Percentiles rank a stretch among this genome's conserved stretches.
These are phyloP conservation scores for Gryganskiella cystojenkinii DNA, from an alignment of 192 early-diverging fungal genomes.

Conservation along the genomic window DNA sequence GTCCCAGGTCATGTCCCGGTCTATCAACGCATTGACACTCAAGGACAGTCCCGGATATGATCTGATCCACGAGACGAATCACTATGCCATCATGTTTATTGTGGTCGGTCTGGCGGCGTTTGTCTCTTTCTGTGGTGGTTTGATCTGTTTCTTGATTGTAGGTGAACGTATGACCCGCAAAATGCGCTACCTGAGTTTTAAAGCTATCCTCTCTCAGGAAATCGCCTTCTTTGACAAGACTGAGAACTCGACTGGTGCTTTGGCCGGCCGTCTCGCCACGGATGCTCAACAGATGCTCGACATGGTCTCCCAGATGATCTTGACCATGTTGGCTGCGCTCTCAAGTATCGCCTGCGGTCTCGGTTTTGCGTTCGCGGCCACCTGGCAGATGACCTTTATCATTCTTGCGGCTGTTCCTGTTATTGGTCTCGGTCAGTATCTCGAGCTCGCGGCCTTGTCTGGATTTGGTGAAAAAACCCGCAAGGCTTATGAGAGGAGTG, in stretches of 20 bases:
- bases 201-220: constrained; percentile 80
- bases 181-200: constrained; percentile 71
- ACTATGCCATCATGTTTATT: background rate
- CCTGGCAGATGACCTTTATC: constrained; percentile 51
- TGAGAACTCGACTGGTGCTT: constrained; percentile 76
- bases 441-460: constrained; percentile 55
- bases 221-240: constrained; percentile 83
- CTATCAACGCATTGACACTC: constrained; percentile 46
- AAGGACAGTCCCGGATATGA: constrained; percentile 11
- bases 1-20: constrained; percentile 61
- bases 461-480: constrained; percentile 61
- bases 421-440: constrained; percentile 59
- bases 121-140: constrained; percentile 61
- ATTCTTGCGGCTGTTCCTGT: constrained; percentile 64
- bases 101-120: constrained; percentile 23
- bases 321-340: background rate
- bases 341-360: constrained; percentile 21
- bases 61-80: background rate
- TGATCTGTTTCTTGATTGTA: constrained; percentile 69
- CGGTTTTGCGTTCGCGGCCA: constrained; percentile 29
- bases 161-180: constrained; percentile 79
- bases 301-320: constrained; percentile 34
- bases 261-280: constrained; percentile 75
- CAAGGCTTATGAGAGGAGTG: constrained; percentile 77
- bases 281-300: constrained; percentile 77